Percentiles rank a stretch among this genome's conserved stretches.
Evolutionary conservation across 352 stramenopile species (phyloP).

Genomic region (Globisporangium polare): DNA sequence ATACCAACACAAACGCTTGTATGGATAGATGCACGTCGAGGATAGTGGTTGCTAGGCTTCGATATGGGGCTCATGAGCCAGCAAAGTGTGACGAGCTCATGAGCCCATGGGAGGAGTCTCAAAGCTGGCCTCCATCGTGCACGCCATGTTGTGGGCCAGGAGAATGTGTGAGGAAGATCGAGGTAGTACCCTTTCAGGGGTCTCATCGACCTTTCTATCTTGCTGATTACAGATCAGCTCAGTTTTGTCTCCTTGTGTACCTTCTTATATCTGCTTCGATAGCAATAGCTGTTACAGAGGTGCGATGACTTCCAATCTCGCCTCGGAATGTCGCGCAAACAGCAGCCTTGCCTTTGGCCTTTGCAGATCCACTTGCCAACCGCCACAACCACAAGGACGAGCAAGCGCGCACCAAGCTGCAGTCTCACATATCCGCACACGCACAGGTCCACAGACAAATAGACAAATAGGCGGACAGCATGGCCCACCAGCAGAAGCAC

Average conservation of each 20-base stretch:
- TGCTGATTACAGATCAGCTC: too few relatives aligned
- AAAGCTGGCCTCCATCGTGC: too few relatives aligned
- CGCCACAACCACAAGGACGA: background rate
- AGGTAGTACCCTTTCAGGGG: background rate
- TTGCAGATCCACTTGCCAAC: background rate
- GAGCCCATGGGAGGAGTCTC: too few relatives aligned
- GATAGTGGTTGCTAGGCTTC: background rate
- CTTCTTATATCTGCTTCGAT: background rate
- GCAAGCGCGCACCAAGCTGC: background rate
- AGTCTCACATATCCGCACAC: background rate
- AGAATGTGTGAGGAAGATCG: constrained; percentile 11
- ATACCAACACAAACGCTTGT: background rate
- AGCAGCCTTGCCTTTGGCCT: background rate
- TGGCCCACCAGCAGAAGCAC: constrained; percentile 5
- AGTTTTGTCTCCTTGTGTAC: too few relatives aligned
- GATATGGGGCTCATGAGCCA: background rate
- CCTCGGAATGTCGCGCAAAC: constrained; percentile 1
- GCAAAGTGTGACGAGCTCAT: background rate
- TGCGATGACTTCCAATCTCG: background rate
- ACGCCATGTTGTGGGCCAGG: background rate
- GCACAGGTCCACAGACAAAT: background rate
- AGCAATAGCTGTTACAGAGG: background rate
- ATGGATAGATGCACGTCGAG: background rate
- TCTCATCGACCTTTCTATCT: background rate
- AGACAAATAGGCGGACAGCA: background rate